Conservation (phyloP, 805 yeast genomes). For the Starmera pachycereana region DNA sequence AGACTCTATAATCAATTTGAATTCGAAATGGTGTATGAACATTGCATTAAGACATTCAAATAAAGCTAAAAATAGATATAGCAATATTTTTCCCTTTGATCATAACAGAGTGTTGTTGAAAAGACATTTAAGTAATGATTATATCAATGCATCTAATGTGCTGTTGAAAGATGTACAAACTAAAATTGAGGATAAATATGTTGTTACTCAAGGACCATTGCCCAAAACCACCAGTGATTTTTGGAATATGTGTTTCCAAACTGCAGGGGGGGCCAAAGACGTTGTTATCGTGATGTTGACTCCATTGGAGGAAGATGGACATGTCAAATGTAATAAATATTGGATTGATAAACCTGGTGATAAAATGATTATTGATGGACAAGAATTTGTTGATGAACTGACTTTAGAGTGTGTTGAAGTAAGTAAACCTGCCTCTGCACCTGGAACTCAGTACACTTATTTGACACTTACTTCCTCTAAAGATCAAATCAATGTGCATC, state of each 20-base stretch:
- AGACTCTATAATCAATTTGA: conserved; percentile 22
- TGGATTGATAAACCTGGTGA: conserved; percentile 48
- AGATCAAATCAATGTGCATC: conserved; percentile 34
- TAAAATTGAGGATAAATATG: conserved; percentile 30
- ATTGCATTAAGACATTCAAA: conserved; percentile 9
- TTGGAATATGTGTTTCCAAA: conserved; percentile 54
- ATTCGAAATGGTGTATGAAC: conserved; percentile 16
- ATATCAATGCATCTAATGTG: conserved; percentile 79
- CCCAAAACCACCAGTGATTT: conserved; percentile 66
- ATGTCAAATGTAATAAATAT: conserved; percentile 70
- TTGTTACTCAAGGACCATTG: conserved; percentile 79
- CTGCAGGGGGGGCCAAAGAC: conserved; percentile 30
- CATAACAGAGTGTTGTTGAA: conserved; percentile 34
- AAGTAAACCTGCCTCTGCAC: conserved; percentile 11
- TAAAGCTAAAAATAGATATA: conserved; percentile 42
- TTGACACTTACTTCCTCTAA: conserved; percentile 4
- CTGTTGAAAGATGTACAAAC: conserved; percentile 15
- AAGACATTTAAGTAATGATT: conserved; percentile 33
- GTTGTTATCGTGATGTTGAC: conserved; percentile 65
- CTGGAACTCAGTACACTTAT: conserved; percentile 13
- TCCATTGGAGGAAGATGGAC: conserved; percentile 57
- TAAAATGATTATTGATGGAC: conserved; percentile 13
- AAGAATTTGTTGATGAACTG: conserved; percentile 2
- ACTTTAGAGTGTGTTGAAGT: conserved; percentile 16
- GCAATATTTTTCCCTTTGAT: conserved; percentile 59